Evolutionary conservation across 106 monocot species (phyloP).

Genomic region (Posidonia australis): DNA sequence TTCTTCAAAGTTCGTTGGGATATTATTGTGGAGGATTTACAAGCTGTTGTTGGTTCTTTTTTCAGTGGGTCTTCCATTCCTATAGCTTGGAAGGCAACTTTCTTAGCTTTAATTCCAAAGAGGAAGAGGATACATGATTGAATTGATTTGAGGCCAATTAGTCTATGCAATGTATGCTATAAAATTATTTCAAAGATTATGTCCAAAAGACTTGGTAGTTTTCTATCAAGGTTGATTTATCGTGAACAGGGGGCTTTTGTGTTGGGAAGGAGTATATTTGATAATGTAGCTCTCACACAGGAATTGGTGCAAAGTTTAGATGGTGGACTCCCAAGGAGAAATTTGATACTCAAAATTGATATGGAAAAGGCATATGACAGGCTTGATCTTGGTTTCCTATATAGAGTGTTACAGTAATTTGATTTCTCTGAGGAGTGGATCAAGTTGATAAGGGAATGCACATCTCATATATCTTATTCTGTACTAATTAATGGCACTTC

Average conservation of each 20-base stretch:
- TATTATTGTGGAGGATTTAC: not conserved
- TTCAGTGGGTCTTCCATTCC: not conserved
- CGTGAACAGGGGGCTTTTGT: not conserved
- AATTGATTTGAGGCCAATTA: not conserved
- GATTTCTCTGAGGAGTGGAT: not conserved
- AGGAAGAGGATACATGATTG: not conserved
- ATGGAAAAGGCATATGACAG: no score
- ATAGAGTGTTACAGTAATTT: not conserved
- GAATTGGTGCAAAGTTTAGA: no score
- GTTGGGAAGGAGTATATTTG: not conserved
- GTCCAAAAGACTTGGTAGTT: not conserved
- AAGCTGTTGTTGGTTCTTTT: not conserved
- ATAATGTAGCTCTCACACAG: no score
- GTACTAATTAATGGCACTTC: not conserved
- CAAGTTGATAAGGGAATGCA: not conserved
- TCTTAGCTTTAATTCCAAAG: not conserved
- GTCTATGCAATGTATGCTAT: slow-evolving; percentile 1
- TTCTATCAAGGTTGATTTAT: not conserved
- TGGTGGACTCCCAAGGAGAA: no score
- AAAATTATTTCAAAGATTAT: no score
- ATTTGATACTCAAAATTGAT: no score
- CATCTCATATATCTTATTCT: not conserved
- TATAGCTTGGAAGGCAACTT: not conserved
- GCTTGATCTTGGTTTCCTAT: no score
- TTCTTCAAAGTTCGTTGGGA: not conserved